Evolutionary conservation across 768 basidiomycete genomes (phyloP), one percentile per base, ranked within the genome.

Genomic region (Trametopsis cervina): DNA sequence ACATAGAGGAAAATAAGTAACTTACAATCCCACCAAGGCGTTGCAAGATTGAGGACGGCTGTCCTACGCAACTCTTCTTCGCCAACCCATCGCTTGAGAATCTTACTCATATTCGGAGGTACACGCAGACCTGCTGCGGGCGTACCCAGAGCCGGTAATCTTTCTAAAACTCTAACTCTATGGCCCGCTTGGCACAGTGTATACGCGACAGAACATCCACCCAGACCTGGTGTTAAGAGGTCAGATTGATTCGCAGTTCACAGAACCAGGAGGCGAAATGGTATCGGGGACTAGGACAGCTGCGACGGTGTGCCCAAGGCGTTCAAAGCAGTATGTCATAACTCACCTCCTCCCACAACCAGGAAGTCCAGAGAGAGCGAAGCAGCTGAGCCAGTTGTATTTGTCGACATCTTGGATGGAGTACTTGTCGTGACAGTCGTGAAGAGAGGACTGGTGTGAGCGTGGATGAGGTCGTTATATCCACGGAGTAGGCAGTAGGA

Each of bases 181-280:
- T 85, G 83, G 4, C 83, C 82, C 4, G 73, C 74, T 54, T 71
- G 72, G 39, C 69, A 69, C 35, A 85, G 67, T 12, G 75, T 67
- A 54, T 72, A 75, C 3, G 81, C 81, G 29, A 73, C 65, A 3
- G 81, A 72, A 42, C 81, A 64, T 9, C 82, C 83, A 36, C 74
- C 69, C 11, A 83, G 68, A 12, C 75, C 73, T 55, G 67, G 18
- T 33, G 24, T 21, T 3, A 37, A 15, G 27, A 24, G 13, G 17
- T n/a, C 4, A 24, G 4, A 13, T 26, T 25, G 10, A 27, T 9
- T 5, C 24, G 35, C n/a, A 37, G 12, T 10, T 10, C 12, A 40
- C 12, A 40, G 40, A 20, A 20, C 40, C 12, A 43, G 17, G 12
- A 23, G 42, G 21, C 22, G 42, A 44, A 25, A 13, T 10, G 26